Conservation (phyloP, 2,329 filamentous ascomycete species). For the Hypoxylon sp. region DNA sequence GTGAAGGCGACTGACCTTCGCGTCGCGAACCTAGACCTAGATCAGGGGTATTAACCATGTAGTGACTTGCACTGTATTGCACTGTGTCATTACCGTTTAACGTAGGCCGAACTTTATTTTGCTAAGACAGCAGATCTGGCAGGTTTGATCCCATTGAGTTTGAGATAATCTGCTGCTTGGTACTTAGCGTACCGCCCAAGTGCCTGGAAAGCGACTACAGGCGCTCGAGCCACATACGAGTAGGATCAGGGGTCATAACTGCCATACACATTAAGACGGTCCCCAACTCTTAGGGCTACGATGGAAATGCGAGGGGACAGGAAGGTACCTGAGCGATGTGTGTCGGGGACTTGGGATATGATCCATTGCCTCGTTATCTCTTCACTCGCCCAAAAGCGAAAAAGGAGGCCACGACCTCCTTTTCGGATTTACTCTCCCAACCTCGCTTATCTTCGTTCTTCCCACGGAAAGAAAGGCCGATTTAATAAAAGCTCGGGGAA, state of each 20-base stretch:
- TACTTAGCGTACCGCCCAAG: not conserved
- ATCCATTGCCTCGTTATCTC: not conserved
- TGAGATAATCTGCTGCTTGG: not conserved
- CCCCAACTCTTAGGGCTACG: not conserved
- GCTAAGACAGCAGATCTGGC: not conserved
- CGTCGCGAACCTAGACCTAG: not conserved
- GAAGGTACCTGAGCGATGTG: not conserved
- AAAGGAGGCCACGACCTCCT: not conserved
- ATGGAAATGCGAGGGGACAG: not conserved
- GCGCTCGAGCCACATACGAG: constrained; percentile 1
- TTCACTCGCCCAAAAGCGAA: not conserved
- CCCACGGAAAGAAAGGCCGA: not conserved
- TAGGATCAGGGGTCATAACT: not conserved
- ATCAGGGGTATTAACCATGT: too few relatives aligned
- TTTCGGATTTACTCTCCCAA: not conserved
- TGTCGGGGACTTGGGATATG: not conserved
- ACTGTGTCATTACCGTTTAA: not conserved
- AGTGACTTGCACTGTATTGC: too few relatives aligned
- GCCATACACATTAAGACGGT: not conserved
- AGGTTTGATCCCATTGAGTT: not conserved
- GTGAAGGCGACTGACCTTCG: not conserved
- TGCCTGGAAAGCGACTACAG: not conserved
- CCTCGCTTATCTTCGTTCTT: not conserved
- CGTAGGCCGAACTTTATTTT: not conserved
- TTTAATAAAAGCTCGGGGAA: not conserved